Evolutionary conservation across 1,139 yeast genomes (phyloP), one percentile per base, ranked within the genome.

Genomic region (Kodamaea fungicola): DNA sequence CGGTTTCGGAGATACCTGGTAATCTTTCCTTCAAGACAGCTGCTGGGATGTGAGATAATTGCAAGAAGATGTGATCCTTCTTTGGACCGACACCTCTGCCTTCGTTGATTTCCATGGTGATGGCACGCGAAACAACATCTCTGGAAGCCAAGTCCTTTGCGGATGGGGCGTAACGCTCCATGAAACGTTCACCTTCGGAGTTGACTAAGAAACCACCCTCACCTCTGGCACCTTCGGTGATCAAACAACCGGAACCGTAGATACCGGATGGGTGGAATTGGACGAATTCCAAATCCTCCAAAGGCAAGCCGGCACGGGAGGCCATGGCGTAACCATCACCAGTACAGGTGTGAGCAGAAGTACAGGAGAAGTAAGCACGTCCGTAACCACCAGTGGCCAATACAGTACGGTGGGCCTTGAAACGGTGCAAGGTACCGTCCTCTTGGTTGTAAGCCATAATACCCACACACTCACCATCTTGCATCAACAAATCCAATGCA

Each of bases 221-320:
- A 78, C 98, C 98, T 76, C 98, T 86, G 50, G 97, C 95, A 71
- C 98, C 98, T 71, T 92, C 98, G 44, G 98, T 92, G 62, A 92
- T 92, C 72, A 92, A 74, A 75, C 97, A 92, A 48, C 98, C 98
- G 34, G 97, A 89, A 43, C 98, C 98, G 67, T 92, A 92, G 64
- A 92, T 92, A 78, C 98, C 98, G 29, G 97, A 89, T 45, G 98
- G 98, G 69, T 92, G 98, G 90, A 92, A 92, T 72, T 92, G 98
- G 45, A 92, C 92, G 60, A 92, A 92, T 71, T 92, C 98, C 71
- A 90, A 74, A 71, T 92, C 98, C 73, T 92, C 96, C 60, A 90
- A 76, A 41, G 98, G 98, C 65, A 90, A 80, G 44, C 98, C 98
- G 41, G 98, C 98, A 71, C 98, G 83, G 39, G 97, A 73, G 45